Evolutionary conservation across 805 yeast genomes (phyloP), one percentile per base, ranked within the genome.

Genomic region (Wilhelminamyces savonicus): DNA sequence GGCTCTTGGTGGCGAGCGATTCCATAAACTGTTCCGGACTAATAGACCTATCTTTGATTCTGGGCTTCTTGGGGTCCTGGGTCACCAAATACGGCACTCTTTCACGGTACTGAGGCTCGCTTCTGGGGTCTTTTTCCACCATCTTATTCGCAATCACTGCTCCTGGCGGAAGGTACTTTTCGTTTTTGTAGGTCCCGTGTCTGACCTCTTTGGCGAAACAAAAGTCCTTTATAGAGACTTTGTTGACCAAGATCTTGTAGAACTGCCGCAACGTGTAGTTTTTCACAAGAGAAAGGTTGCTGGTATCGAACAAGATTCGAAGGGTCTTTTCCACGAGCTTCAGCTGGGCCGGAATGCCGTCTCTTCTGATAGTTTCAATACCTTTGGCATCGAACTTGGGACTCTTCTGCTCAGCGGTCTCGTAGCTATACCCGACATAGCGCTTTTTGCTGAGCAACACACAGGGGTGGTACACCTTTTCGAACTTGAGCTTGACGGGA

Each of bases 341-440:
- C 54, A 78, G 94, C 40, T 84, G 94, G 0, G 95, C 95, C 0
- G 94, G 94, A 16, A 88, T 82, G 0, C 97, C 97, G 55, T 92
- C 98, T 39, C 98, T 62, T 39, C 98, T 59, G 0, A 92, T 84
- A 0, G 97, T 92, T 49, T 92, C 98, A 9, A 86, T 87, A 2
- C 98, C 98, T 43, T 92, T 92, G 0, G 98, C 97, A 60, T 92
- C 97, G 52, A 92, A 87, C 20, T 56, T 67, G 0, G 96, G 85
- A 5, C 37, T 57, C 3, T 30, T 39, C 41, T 82, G 87, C 11
- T 54, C 56, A 17, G 66, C 70, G 12, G 51, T 44, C 40, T 83
- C 95, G 54, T 71, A 90, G 24, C 82, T 69, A 49, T 79, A 78
- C 0, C 98, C 98, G 13, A 87, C 95, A 48, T 92, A 92, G 25